A percentile compares a stretch with the other conserved stretches of the same genome.
These are phyloP conservation scores for Aspergillus persii DNA, from an alignment of 2,329 filamentous ascomycete species.

Conservation along the genomic window DNA sequence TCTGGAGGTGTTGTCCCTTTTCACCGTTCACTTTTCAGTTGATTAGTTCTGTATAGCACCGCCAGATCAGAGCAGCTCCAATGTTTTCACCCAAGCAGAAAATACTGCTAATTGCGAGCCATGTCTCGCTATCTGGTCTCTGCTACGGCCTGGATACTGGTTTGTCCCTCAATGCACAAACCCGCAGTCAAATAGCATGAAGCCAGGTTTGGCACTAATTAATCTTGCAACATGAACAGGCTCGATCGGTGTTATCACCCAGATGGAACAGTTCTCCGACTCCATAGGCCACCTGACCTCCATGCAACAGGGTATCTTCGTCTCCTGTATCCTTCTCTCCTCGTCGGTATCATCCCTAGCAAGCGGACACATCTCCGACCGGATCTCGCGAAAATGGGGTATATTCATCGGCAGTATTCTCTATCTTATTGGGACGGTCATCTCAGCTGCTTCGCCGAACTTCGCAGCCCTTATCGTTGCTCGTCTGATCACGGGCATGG, in stretches of 20 bases:
- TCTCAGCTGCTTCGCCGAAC: slow-evolving; percentile 10
- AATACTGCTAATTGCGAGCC: slow-evolving; percentile 12
- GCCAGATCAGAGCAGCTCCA: neutral
- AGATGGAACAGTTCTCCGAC: slow-evolving; percentile 13
- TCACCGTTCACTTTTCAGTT: neutral
- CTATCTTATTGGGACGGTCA: slow-evolving; percentile 9
- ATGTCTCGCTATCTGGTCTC: slow-evolving; percentile 13
- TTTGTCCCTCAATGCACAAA: neutral
- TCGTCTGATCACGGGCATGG: slow-evolving; percentile 11
- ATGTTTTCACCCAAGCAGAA: slow-evolving; percentile 10
- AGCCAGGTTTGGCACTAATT: neutral
- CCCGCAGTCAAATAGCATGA: neutral
- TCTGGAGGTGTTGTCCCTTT: no score
- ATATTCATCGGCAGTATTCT: slow-evolving; percentile 11
- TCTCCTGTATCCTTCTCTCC: slow-evolving; percentile 13
- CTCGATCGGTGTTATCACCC: slow-evolving; percentile 14
- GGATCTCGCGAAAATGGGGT: slow-evolving; percentile 13
- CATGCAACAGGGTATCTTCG: slow-evolving; percentile 14
- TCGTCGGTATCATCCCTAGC: slow-evolving; percentile 11
- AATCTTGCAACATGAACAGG: neutral
- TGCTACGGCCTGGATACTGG: slow-evolving; percentile 16
- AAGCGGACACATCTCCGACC: slow-evolving; percentile 14
- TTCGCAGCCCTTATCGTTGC: slow-evolving; percentile 13
- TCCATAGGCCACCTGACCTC: slow-evolving; percentile 12
- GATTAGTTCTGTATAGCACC: neutral